A percentile compares a stretch with the other conserved stretches of the same genome.
Conservation (phyloP, 257 asterid species). For the Nemophila menziesii region DNA sequence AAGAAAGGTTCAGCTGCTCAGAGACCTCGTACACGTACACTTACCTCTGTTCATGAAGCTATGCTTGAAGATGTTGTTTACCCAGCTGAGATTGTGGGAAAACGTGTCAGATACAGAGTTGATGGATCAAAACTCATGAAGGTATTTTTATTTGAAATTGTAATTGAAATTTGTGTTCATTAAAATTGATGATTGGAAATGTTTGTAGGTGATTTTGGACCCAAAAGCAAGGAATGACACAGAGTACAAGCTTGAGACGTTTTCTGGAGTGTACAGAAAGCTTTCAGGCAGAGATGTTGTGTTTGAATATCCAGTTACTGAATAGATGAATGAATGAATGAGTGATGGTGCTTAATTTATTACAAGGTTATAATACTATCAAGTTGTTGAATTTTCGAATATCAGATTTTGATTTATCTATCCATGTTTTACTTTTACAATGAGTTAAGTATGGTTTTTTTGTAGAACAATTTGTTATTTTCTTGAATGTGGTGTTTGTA, state of each 20-base stretch:
- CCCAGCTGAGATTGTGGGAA: conserved; percentile 84
- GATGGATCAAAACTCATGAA: conserved; percentile 87
- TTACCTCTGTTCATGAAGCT: conserved; percentile 84
- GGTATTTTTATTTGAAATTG: conserved; percentile 19
- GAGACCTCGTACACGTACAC: conserved; percentile 74
- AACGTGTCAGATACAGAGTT: conserved; percentile 48
- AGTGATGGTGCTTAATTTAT: neutral
- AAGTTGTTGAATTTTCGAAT: neutral
- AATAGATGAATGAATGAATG: conserved; percentile 10
- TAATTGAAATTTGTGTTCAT: neutral
- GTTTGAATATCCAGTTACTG: conserved; percentile 31
- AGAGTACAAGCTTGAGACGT: conserved; percentile 32
- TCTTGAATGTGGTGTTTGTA: neutral
- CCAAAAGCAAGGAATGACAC: conserved; percentile 33
- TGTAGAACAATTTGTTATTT: neutral
- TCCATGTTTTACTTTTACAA: neutral
- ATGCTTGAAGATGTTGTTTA: conserved; percentile 74
- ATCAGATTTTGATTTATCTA: neutral
- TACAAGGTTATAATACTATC: neutral
- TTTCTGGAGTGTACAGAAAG: conserved; percentile 34
- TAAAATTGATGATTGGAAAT: neutral
- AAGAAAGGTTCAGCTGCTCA: conserved; percentile 87
- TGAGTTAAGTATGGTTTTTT: neutral
- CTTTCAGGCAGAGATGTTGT: conserved; percentile 40
- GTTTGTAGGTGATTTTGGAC: conserved; percentile 30